These are phyloP conservation scores for Microcyclosporella mali DNA, from an alignment of 2,329 filamentous ascomycete species.

Conservation along the genomic window DNA sequence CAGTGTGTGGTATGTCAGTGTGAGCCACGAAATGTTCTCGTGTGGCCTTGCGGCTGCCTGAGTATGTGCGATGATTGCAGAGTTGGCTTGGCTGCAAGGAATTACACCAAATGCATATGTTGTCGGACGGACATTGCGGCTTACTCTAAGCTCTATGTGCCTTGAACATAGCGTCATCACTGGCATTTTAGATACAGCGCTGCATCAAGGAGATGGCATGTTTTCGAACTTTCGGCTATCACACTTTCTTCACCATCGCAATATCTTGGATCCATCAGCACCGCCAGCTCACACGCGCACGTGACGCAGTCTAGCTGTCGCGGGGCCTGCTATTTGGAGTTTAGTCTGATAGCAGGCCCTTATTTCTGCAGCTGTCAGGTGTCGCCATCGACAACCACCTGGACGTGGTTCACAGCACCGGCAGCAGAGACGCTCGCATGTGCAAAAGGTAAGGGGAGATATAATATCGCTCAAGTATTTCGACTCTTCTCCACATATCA, in stretches of 20 bases:
- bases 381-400: not conserved
- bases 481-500: not conserved
- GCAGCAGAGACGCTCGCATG: not conserved
- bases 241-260: too few relatives aligned
- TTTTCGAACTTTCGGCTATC: too few relatives aligned
- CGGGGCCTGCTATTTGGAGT: too few relatives aligned
- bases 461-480: not conserved
- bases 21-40: constrained; percentile 76
- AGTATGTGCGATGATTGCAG: constrained; percentile 93
- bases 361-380: not conserved
- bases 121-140: constrained; percentile 82
- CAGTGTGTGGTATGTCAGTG: constrained; percentile 92
- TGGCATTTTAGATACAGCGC: not conserved
- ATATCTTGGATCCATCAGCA: too few relatives aligned
- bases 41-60: constrained; percentile 94
- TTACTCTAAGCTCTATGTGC: constrained; percentile 87
- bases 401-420: not conserved
- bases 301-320: too few relatives aligned
- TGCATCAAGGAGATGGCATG: not conserved
- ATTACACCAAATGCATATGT: constrained; percentile 93
- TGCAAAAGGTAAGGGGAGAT: not conserved
- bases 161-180: constrained; percentile 38
- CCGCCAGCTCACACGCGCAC: too few relatives aligned
- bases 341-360: too few relatives aligned
- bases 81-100: constrained; percentile 90